These are phyloP conservation scores for Backusella tuberculispora DNA, from an alignment of 192 early-diverging fungal species.

Conservation along the genomic window DNA sequence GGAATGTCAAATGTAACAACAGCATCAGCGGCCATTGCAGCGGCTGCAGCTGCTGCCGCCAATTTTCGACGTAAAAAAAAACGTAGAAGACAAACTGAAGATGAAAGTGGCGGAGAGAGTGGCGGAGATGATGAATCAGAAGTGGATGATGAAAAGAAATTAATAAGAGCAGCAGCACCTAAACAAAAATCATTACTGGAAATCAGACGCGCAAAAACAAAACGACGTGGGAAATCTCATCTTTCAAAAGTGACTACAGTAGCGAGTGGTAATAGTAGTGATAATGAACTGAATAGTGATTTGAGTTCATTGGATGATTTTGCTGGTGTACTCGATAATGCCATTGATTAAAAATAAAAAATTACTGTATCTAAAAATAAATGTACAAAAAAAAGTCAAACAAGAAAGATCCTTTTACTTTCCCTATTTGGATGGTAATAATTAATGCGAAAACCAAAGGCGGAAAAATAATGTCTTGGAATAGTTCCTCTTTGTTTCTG, in stretches of 20 bases:
- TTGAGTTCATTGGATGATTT: slow-evolving; percentile 48
- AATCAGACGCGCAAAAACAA: neutral
- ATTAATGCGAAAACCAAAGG: too few species aligned
- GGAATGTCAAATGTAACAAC: neutral
- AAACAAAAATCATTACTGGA: neutral
- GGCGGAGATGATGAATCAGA: slow-evolving; percentile 18
- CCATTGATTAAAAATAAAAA: slow-evolving; percentile 29
- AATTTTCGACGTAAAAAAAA: neutral
- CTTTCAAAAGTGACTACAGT: slow-evolving; percentile 24
- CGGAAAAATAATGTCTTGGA: too few species aligned
- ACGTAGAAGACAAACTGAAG: slow-evolving; percentile 32
- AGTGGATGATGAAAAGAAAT: slow-evolving; percentile 13
- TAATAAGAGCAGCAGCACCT: too few species aligned
- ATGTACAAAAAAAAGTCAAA: too few species aligned
- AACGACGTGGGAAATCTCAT: slow-evolving; percentile 8
- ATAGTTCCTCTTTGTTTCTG: slow-evolving; percentile 7
- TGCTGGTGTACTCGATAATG: slow-evolving; percentile 55
- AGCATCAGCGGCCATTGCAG: neutral
- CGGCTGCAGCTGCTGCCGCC: neutral
- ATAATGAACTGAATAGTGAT: slow-evolving; percentile 13
- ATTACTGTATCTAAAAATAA: too few species aligned
- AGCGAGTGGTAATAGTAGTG: neutral
- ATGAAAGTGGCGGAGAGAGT: slow-evolving; percentile 18
- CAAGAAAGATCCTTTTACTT: too few species aligned
- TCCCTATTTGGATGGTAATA: too few species aligned